These are phyloP conservation scores for Mycena epipterygia DNA, from an alignment of 768 basidiomycete species.

Conservation along the genomic window DNA sequence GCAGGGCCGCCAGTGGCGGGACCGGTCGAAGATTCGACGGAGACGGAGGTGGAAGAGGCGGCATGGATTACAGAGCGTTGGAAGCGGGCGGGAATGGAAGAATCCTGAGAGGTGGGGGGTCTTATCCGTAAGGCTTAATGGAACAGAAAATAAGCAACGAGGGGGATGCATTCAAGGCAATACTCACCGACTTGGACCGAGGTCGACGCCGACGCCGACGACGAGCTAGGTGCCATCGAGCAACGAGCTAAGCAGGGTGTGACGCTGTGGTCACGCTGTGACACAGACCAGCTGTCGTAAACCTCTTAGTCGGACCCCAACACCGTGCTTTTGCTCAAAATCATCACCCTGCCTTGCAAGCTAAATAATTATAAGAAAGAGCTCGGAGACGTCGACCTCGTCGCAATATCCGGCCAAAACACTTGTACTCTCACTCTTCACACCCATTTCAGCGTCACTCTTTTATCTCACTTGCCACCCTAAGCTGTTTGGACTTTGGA, in stretches of 20 bases:
- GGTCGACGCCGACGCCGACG: slow-evolving; percentile 78
- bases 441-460: too few species aligned
- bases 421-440: too few species aligned
- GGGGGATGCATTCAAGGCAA: not conserved
- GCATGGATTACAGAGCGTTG: slow-evolving; percentile 91
- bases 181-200: slow-evolving; percentile 95
- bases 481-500: too few species aligned
- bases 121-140: slow-evolving; percentile 88
- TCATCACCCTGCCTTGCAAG: too few species aligned
- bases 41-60: slow-evolving; percentile 77
- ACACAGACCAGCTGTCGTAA: too few species aligned
- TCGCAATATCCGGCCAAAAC: too few species aligned
- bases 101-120: slow-evolving; percentile 88
- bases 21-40: slow-evolving; percentile 79
- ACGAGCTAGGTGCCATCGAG: slow-evolving; percentile 82
- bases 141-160: slow-evolving; percentile 11
- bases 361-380: too few species aligned
- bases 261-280: too few species aligned
- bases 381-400: too few species aligned
- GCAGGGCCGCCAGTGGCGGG: slow-evolving; percentile 65
- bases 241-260: not conserved
- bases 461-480: too few species aligned
- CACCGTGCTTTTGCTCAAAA: too few species aligned
- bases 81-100: slow-evolving; percentile 93
- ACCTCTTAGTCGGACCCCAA: too few species aligned